These are phyloP conservation scores for Inga oerstediana DNA, from an alignment of 306 rosid genomes.

Conservation along the genomic window DNA sequence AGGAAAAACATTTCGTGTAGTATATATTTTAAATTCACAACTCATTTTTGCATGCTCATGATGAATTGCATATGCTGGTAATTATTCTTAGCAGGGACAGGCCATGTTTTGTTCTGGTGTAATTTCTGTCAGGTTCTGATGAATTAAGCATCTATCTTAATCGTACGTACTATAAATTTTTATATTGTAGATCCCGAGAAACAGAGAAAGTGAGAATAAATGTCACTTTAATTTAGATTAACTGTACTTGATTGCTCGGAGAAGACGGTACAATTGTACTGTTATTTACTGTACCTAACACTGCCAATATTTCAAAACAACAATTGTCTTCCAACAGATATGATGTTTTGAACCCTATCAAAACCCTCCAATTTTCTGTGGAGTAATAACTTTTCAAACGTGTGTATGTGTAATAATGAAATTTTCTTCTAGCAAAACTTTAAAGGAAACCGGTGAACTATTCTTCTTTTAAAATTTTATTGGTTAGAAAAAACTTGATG, in stretches of 20 bases:
- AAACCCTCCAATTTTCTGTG: not conserved
- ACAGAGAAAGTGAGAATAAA: constrained; percentile 3
- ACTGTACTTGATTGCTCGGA: constrained; percentile 22
- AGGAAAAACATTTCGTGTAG: not conserved
- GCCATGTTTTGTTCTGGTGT: not conserved
- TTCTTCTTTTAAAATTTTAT: too few relatives aligned
- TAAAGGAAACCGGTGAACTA: too few relatives aligned
- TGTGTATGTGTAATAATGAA: not conserved
- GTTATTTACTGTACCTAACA: constrained; percentile 10
- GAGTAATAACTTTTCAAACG: not conserved
- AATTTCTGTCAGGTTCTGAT: not conserved
- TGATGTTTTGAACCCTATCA: not conserved
- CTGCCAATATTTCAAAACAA: not conserved
- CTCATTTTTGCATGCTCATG: not conserved
- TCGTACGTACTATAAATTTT: not conserved
- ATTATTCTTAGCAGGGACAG: not conserved
- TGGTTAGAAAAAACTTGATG: too few relatives aligned
- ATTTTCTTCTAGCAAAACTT: not conserved
- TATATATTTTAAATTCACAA: not conserved
- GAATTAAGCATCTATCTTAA: not conserved
- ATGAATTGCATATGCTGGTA: not conserved
- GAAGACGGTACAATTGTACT: not conserved
- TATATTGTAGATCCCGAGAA: constrained; percentile 6
- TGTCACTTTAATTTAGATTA: constrained; percentile 33
- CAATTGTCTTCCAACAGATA: not conserved